phyloP scores from a whole-genome alignment of 1,284 basidiomycete species.

The Sporisorium sorghi region DNA sequence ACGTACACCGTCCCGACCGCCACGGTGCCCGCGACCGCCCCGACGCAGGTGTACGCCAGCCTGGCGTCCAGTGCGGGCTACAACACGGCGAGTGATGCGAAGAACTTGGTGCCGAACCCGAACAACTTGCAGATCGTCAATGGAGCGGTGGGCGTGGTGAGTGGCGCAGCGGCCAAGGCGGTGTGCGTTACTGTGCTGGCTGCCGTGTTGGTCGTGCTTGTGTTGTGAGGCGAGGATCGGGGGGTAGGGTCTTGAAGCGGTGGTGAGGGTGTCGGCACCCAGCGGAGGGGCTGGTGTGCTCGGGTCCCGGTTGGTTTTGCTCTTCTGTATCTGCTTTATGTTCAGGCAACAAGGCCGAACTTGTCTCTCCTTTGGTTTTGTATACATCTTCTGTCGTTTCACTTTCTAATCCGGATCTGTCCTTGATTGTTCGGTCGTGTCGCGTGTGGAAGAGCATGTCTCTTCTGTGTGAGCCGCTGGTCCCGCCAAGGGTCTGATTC shows the following conservation, averaged over 20 bases:
- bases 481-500: too few species aligned
- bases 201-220: conserved; percentile 27
- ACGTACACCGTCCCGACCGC: conserved; percentile 46
- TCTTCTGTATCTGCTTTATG: neutral
- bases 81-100: conserved; percentile 32
- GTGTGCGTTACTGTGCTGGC: conserved; percentile 29
- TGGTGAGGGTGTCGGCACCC: neutral
- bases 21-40: conserved; percentile 34
- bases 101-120: conserved; percentile 30
- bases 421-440: neutral
- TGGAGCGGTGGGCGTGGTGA: conserved; percentile 6
- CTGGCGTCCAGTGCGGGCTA: conserved; percentile 16
- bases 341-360: neutral
- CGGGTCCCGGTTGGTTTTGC: neutral
- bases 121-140: conserved; percentile 40
- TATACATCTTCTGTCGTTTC: neutral
- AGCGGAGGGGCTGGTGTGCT: neutral
- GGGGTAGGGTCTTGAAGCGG: conserved; percentile 14
- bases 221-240: neutral
- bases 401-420: neutral
- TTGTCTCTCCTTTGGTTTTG: neutral
- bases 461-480: too few species aligned
- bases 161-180: conserved; percentile 30
- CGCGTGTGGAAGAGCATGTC: neutral
- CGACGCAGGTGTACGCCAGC: conserved; percentile 28